phyloP scores from a whole-genome alignment of 164 flowering plant genomes.

The Berberis thunbergii region DNA sequence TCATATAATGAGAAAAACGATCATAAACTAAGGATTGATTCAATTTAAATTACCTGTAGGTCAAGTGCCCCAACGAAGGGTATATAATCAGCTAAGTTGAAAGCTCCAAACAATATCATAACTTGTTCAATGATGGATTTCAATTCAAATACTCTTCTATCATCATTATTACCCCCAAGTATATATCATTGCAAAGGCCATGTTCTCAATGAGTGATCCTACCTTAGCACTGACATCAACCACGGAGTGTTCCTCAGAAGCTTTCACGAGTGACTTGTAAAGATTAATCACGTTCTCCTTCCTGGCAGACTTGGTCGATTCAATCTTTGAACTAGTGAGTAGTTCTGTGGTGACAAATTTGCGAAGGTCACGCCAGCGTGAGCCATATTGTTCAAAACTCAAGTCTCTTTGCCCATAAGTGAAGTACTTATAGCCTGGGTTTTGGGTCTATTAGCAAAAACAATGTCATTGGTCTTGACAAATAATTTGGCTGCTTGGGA shows the following conservation, averaged over 20 bases:
- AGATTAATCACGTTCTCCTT: conserved; percentile 9
- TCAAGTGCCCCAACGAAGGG: neutral
- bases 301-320: conserved; percentile 16
- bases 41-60: neutral
- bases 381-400: too few species aligned
- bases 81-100: conserved; percentile 36
- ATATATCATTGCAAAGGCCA: conserved; percentile 30
- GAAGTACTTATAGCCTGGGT: too few species aligned
- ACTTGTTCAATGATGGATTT: conserved; percentile 28
- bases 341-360: conserved; percentile 19
- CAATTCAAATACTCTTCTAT: conserved; percentile 20
- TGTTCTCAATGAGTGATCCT: conserved; percentile 11
- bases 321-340: conserved; percentile 13
- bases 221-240: conserved; percentile 15
- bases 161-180: conserved; percentile 41
- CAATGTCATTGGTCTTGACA: too few species aligned
- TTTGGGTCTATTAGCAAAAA: too few species aligned
- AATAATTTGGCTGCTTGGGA: too few species aligned
- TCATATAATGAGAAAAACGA: too few species aligned
- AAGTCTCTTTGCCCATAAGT: too few species aligned
- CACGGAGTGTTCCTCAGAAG: neutral
- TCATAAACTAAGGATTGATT: too few species aligned
- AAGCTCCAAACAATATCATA: conserved; percentile 16
- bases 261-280: conserved; percentile 5
- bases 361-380: conserved; percentile 14